Evolutionary conservation across 371 early-diverging fungal genomes (phyloP), one percentile per base, ranked within the genome.

Genomic region (Nosema muscidifuracis): DNA sequence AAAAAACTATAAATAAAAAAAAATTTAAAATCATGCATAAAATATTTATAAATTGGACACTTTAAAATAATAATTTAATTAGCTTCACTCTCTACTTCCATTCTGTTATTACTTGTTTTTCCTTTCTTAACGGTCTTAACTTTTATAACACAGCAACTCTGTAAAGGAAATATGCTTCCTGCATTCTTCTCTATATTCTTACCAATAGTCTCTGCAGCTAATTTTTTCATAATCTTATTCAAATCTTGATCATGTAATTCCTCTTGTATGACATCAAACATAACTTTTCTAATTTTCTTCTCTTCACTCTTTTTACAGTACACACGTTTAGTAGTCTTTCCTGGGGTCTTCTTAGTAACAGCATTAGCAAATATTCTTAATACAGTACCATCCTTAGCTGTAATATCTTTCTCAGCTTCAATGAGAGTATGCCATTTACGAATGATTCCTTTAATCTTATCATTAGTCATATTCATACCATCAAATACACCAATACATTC

Each of bases 401-500:
- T 94, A 87, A 97, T 90, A 85, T 97, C 97, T 58, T 91, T 88
- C 85, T 89, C 88, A 74, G 95, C 95, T 86, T 97, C 97, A 72
- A 99, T 93, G 71, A 95, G 87, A 75, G 97, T 87, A 88, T 95
- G 95, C 97, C 97, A 95, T 89, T 97, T 99, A 90, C 92, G 93
- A 86, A 97, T 92, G 86, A 99, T 88, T 82, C 94, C 94, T 81
- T 95, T 90, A 85, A 95, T 88, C 89, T 97, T 97, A 87, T 99
- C 99, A 71, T 93, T 89, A 81, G 97, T 94, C 86, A 97, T 89
- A 85, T 92, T 91, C 96, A 99, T 97, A 78, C 95, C 91, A 90
- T 99, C 89, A 89, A 99, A 97, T 88, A 92, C 91, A 88, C 96
- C 93, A 66, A 95, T 88, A 87, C 93, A 92, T 89, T 92, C 93